Conservation (phyloP, 768 basidiomycete genomes). For the Lentinula boryana region DNA sequence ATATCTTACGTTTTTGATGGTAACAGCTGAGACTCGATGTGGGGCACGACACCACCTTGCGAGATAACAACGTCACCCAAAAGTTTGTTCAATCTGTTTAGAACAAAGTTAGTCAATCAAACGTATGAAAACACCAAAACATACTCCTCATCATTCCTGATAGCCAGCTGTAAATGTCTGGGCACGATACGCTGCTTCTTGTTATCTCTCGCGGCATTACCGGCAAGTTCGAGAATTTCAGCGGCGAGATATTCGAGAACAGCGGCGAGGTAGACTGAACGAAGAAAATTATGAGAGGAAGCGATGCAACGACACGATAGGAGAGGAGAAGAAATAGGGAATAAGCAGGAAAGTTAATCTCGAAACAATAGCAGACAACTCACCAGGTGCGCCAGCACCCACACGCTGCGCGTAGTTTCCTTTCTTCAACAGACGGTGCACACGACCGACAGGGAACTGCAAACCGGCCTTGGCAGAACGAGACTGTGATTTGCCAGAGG, state of each 20-base stretch:
- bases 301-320: not conserved
- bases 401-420: constrained; percentile 46
- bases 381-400: constrained; percentile 13
- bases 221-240: constrained; percentile 42
- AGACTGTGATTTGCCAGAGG: constrained; percentile 5
- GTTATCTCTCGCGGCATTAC: constrained; percentile 60
- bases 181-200: constrained; percentile 78
- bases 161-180: constrained; percentile 71
- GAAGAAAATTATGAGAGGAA: not conserved
- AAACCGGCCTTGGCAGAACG: constrained; percentile 50
- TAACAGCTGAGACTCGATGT: constrained; percentile 34
- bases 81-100: constrained; percentile 49
- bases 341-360: not conserved
- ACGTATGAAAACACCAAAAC: constrained; percentile 7
- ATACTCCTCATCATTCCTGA: constrained; percentile 66
- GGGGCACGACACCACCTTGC: constrained; percentile 62
- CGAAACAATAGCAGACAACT: not conserved
- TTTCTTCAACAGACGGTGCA: constrained; percentile 61
- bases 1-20: constrained; percentile 18
- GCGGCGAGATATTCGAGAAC: constrained; percentile 6
- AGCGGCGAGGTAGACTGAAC: constrained; percentile 3
- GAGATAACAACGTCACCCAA: constrained; percentile 66
- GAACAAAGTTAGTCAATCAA: not conserved
- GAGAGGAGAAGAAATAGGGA: not conserved
- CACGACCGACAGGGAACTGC: constrained; percentile 69